A percentile compares a stretch with the other conserved stretches of the same genome.
Evolutionary conservation across 176 grass and related monocot genomes (phyloP).

Genomic region (Oropetium thomaeum): DNA sequence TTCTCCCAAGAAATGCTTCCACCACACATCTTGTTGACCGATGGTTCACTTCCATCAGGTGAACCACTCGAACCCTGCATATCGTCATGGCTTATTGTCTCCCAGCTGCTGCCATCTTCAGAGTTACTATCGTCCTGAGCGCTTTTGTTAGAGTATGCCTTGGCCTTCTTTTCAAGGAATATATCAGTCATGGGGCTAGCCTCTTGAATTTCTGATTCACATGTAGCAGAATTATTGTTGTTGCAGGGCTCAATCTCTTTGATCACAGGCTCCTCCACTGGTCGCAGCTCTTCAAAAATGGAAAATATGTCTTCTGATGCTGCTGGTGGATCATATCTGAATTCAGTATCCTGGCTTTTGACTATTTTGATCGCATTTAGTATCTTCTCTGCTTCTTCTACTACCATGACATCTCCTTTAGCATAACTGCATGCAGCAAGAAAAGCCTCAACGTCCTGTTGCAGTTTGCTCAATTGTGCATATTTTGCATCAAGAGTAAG

Average conservation of each 20-base stretch:
- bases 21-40: slow-evolving; percentile 63
- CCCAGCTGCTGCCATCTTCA: slow-evolving; percentile 88
- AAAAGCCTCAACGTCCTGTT: slow-evolving; percentile 58
- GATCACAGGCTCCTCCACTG: slow-evolving; percentile 47
- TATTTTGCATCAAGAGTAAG: slow-evolving; percentile 81
- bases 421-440: slow-evolving; percentile 40
- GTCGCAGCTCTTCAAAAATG: slow-evolving; percentile 74
- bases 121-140: slow-evolving; percentile 46
- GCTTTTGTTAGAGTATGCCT: slow-evolving; percentile 41
- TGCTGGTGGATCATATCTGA: slow-evolving; percentile 68
- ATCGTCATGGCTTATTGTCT: slow-evolving; percentile 78
- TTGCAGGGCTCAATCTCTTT: slow-evolving; percentile 71
- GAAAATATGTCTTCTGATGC: slow-evolving; percentile 77
- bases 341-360: slow-evolving; percentile 54
- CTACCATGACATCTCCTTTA: slow-evolving; percentile 39
- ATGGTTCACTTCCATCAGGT: slow-evolving; percentile 64
- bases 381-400: slow-evolving; percentile 68
- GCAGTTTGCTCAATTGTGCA: slow-evolving; percentile 58
- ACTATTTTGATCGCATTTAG: slow-evolving; percentile 52
- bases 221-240: slow-evolving; percentile 44
- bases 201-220: slow-evolving; percentile 63
- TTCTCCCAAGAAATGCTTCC: slow-evolving; percentile 59
- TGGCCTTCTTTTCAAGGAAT: slow-evolving; percentile 61
- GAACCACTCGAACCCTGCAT: slow-evolving; percentile 69
- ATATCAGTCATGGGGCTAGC: slow-evolving; percentile 63